These are phyloP conservation scores for Begonia masoniana DNA, from an alignment of 306 rosid genomes.

Conservation along the genomic window DNA sequence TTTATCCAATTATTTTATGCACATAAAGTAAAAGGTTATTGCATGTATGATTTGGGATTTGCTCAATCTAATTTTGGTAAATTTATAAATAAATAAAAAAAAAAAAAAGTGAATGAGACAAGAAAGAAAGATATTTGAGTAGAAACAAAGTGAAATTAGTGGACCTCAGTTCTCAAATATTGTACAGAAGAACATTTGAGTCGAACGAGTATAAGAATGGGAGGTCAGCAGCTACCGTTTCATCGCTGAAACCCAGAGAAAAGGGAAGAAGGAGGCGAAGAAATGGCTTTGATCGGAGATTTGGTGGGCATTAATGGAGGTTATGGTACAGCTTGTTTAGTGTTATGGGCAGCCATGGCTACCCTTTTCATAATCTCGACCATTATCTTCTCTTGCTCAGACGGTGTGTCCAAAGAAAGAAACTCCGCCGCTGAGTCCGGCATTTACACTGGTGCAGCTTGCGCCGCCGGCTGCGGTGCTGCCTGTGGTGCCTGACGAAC, in stretches of 20 bases:
- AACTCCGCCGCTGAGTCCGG: conserved; percentile 29
- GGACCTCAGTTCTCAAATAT: too few species aligned
- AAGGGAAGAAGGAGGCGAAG: neutral
- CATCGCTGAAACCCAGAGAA: neutral
- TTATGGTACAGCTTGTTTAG: conserved; percentile 10
- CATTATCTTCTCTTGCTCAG: conserved; percentile 49
- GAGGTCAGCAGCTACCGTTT: too few species aligned
- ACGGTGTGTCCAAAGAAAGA: conserved; percentile 42
- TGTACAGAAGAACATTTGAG: too few species aligned
- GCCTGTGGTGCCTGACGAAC: conserved; percentile 47
- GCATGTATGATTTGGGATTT: too few species aligned
- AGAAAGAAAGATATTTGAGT: too few species aligned
- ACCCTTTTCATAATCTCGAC: conserved; percentile 34
- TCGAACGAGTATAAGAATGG: too few species aligned
- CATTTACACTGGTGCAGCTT: conserved; percentile 30
- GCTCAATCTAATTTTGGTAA: too few species aligned
- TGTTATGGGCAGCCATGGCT: conserved; percentile 29
- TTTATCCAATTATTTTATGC: too few species aligned
- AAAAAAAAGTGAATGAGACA: too few species aligned
- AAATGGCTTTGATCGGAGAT: conserved; percentile 51
- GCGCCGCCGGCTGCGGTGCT: conserved; percentile 51
- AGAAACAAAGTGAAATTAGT: too few species aligned
- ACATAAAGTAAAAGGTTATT: too few species aligned
- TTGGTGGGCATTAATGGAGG: conserved; percentile 13
- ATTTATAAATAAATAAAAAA: too few species aligned